Base-by-base conservation (phyloP, 2,329 filamentous ascomycete species). In the Penicillium palitans region DNA sequence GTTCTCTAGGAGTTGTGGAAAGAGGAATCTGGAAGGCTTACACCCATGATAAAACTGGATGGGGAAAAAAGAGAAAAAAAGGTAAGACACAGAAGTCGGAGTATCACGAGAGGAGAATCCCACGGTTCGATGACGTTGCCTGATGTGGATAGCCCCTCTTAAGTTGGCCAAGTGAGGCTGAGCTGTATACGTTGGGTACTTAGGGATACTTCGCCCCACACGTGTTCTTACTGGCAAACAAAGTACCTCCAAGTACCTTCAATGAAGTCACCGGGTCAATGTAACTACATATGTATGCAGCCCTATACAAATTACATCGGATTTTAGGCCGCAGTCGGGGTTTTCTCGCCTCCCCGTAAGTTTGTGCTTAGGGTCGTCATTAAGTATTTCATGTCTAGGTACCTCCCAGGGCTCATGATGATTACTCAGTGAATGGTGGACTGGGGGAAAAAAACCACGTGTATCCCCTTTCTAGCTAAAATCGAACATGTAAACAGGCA, bases 141-240 rank as follows among this genome's bases (percentile, higher is more conserved):
- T 39, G 50, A 54, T 41, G 55, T 42, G 49, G 49, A 45, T 48
- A 53, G 50, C 55, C 50, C 55, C 55, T 57, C 55, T 21, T 48
- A 15, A 15, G 33, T 19, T 7, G 27, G 8, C 44, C 27, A 31
- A 35, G 19, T 55, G 50, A 58, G 55, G 55, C 55, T 57, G 55
- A 47, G 27, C 42, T 53, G 35, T 54, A 39, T 37, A 57, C n/a
- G 35, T 2, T 3, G 12, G 55, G 42, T 48, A 54, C 55, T 21
- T 54, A 7, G 13, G 27, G 37, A 31, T 19, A 54, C 55, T n/a
- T 44, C 5, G 6, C n/a, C 7, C 7, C 19, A 17, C 27, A n/a
- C 29, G 6, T 27, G 2, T n/a, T 2, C 37, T 27, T 15, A 17
- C 27, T 2, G 6, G 2, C 7, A 31, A 17, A 9, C 1, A 15